Evolutionary conservation across 495 filamentous ascomycete genomes (phyloP).

Genomic region (Echria macrotheca): DNA sequence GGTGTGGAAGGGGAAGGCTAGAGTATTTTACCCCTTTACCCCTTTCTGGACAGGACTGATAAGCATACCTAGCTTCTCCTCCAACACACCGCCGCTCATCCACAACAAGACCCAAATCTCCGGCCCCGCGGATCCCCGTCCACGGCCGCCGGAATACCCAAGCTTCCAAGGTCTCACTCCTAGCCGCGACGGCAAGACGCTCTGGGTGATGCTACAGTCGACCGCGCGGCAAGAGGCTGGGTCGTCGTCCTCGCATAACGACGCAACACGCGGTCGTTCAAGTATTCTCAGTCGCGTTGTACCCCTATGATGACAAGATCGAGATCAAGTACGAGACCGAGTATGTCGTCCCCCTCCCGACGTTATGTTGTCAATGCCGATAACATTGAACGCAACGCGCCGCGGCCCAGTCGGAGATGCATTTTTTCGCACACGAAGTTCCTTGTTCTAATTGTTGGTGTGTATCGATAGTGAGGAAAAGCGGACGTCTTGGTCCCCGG

Average conservation of each 20-base stretch:
- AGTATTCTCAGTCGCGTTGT: slow-evolving; percentile 46
- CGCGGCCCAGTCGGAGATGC: slow-evolving; percentile 70
- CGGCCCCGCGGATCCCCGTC: slow-evolving; percentile 48
- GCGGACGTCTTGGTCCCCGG: slow-evolving; percentile 53
- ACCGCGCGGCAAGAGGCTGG: slow-evolving; percentile 60
- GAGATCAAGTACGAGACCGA: slow-evolving; percentile 47
- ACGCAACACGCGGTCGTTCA: slow-evolving; percentile 54
- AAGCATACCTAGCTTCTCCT: slow-evolving; percentile 24
- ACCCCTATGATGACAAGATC: slow-evolving; percentile 32
- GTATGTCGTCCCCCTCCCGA: slow-evolving; percentile 64
- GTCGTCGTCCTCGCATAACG: slow-evolving; percentile 29
- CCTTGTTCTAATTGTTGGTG: slow-evolving; percentile 6
- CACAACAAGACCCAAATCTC: slow-evolving; percentile 43
- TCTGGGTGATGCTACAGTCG: slow-evolving; percentile 66
- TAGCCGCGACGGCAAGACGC: slow-evolving; percentile 55
- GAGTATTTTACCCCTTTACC: neutral
- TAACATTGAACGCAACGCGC: slow-evolving; percentile 41
- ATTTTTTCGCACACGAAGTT: slow-evolving; percentile 45
- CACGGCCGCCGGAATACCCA: slow-evolving; percentile 70
- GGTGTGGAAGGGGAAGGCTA: too few relatives aligned
- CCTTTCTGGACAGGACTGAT: neutral
- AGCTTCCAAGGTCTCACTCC: slow-evolving; percentile 66
- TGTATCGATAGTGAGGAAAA: too few relatives aligned
- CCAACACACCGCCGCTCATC: slow-evolving; percentile 53
- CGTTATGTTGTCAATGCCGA: slow-evolving; percentile 42